Evolutionary conservation across 805 yeast species (phyloP), one percentile per base, ranked within the genome.

Genomic region (Phaffomyces opuntiae): DNA sequence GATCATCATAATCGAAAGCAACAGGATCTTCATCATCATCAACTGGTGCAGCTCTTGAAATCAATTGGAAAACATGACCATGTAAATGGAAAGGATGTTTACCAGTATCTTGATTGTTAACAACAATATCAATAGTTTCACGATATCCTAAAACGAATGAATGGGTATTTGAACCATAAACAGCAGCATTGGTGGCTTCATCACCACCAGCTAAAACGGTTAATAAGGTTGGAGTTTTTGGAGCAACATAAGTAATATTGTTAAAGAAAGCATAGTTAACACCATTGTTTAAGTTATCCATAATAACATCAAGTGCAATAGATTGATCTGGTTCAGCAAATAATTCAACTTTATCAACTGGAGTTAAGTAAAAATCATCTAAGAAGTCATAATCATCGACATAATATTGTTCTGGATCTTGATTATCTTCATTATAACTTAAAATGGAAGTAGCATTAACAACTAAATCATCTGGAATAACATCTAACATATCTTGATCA

Each of bases 221-320:
- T 66, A 79, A 75, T 49, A 93, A 69, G 7, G 90, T 70, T 42
- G 99, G 99, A 14, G 91, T 95, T 66, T 80, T 83, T 52, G 98
- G 96, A 35, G 77, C 63, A 33, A 77, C 70, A 67, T 78, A 93
- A 24, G 95, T 77, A 60, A 86, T 72, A 62, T 87, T 83, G 74
- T 91, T 90, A 83, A 91, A 88, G 70, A 91, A 85, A n/a, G 98
- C 98, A 63, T 93, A 93, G 71, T 89, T 89, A 51, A 83, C 73
- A 71, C 99, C 99, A 65, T 88, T 72, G 41, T 74, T 75, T 66
- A 93, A 73, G 72, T 87, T 87, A 64, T 83, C 82, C 97, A 93
- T 89, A 26, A 66, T 63, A 47, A 93, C 90, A 55, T 80, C 80
- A 43, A 93, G 70, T n/a, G 78, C 73, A 57, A 89, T 73, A 46